A percentile compares a stretch with the other conserved stretches of the same genome.
Conservation (phyloP, 306 rosid genomes). For the Spatholobus suberectus region DNA sequence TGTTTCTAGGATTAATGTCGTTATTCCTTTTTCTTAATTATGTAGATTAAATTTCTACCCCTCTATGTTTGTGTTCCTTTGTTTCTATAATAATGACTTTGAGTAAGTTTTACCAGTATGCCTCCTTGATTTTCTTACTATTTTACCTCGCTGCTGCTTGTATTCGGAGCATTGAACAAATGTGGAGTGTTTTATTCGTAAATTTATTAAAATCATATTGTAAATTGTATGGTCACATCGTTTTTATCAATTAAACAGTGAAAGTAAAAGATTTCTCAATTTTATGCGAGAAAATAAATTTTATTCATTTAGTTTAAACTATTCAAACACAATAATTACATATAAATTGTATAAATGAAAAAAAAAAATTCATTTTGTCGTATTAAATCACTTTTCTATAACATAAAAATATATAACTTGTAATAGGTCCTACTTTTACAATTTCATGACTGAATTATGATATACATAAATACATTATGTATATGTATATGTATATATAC, state of each 20-base stretch:
- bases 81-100: not conserved
- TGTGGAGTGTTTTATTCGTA: not conserved
- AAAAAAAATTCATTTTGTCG: too few species aligned
- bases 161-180: not conserved
- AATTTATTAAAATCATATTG: not conserved
- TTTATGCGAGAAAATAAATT: not conserved
- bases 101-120: not conserved
- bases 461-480: too few species aligned
- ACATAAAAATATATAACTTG: too few species aligned
- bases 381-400: too few species aligned
- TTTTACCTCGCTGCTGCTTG: not conserved
- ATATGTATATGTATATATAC: too few species aligned
- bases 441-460: too few species aligned
- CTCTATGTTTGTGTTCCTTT: not conserved
- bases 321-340: not conserved
- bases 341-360: not conserved
- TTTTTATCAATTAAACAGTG: not conserved
- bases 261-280: too few species aligned
- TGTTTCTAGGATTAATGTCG: constrained; percentile 30
- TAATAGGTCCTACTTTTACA: too few species aligned
- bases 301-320: not conserved
- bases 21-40: constrained; percentile 17
- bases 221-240: not conserved
- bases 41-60: constrained; percentile 16
- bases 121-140: not conserved